These are phyloP conservation scores for Aurinia saxatilis DNA, from an alignment of 345 rosid species.

Conservation along the genomic window DNA sequence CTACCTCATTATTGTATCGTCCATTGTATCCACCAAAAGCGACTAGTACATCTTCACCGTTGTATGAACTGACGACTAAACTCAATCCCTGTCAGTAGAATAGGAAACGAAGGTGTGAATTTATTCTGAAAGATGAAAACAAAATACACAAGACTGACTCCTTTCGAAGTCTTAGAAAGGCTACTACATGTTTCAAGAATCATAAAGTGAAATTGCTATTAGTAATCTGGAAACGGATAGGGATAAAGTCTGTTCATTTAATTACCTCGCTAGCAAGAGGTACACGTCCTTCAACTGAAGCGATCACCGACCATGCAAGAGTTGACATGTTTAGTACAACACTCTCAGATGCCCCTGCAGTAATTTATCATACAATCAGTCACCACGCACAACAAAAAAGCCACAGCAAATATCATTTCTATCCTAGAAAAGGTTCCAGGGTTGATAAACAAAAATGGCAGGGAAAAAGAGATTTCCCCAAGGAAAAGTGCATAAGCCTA, in stretches of 20 bases:
- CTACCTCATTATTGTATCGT: constrained; percentile 86
- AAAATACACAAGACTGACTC: neutral
- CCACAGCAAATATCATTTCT: neutral
- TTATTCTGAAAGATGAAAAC: neutral
- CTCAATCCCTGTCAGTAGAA: constrained; percentile 65
- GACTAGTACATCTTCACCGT: constrained; percentile 81
- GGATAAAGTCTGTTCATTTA: neutral
- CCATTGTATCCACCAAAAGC: constrained; percentile 99
- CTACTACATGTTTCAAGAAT: constrained; percentile 5
- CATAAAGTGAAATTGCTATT: neutral
- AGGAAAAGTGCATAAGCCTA: constrained; percentile 32
- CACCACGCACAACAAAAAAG: neutral
- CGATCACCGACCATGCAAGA: constrained; percentile 81
- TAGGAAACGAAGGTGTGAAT: neutral
- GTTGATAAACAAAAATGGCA: neutral
- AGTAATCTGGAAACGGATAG: neutral
- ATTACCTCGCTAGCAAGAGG: constrained; percentile 98
- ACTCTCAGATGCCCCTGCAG: constrained; percentile 86
- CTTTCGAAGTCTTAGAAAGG: neutral
- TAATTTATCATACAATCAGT: constrained; percentile 12
- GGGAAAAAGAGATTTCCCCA: neutral
- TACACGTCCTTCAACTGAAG: constrained; percentile 81
- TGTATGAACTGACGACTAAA: constrained; percentile 71
- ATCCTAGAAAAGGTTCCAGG: neutral
- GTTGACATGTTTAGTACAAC: constrained; percentile 96